Percentiles rank a stretch among this genome's conserved stretches.
Evolutionary conservation across 208 protist genomes (phyloP).

Genomic region (Crithidia fasciculata): DNA sequence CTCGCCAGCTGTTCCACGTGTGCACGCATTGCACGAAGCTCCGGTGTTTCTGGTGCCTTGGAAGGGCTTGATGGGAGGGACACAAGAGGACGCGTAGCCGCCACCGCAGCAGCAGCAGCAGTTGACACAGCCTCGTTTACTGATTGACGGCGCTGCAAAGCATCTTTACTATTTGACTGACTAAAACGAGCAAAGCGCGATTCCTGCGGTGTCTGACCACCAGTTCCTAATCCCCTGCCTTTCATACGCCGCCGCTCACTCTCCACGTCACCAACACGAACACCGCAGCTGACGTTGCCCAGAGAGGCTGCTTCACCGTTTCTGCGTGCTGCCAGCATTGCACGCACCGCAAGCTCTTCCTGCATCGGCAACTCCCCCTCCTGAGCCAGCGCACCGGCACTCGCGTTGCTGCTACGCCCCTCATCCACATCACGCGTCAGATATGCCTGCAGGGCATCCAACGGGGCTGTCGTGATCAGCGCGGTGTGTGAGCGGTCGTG

Average conservation of each 20-base stretch:
- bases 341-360: constrained; percentile 30
- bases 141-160: not conserved
- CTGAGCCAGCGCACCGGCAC: not conserved
- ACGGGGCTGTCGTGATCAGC: constrained; percentile 2
- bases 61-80: not conserved
- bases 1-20: constrained; percentile 27
- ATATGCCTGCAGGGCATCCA: constrained; percentile 20
- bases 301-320: not conserved
- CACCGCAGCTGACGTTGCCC: constrained; percentile 2
- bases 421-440: not conserved
- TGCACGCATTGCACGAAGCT: constrained; percentile 18
- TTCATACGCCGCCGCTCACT: not conserved
- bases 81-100: no score
- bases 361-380: constrained; percentile 19
- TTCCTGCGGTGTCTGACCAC: not conserved
- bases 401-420: not conserved
- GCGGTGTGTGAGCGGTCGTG: no score
- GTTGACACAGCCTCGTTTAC: no score
- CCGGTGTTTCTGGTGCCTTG: not conserved
- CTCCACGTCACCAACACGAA: not conserved
- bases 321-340: not conserved
- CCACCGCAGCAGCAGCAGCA: no score
- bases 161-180: constrained; percentile 6
- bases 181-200: constrained; percentile 3
- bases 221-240: no score